Percentiles rank a stretch among this genome's conserved stretches.
These are phyloP conservation scores for Phyllosticta citrichinensis DNA, from an alignment of 2,329 filamentous ascomycete species.

Conservation along the genomic window DNA sequence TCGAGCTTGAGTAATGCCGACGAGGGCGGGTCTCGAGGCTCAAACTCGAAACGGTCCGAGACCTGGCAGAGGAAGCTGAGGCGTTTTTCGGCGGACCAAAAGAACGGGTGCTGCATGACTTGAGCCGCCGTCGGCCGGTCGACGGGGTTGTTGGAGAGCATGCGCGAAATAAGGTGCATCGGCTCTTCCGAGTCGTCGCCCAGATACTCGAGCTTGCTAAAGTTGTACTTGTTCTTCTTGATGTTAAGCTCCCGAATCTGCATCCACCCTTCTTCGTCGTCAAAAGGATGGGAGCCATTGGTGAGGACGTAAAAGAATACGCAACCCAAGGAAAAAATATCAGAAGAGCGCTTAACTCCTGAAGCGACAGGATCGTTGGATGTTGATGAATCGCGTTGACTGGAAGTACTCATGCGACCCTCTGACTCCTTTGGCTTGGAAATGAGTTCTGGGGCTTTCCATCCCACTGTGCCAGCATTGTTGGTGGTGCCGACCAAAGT, in stretches of 20 bases:
- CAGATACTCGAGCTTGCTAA: conserved; percentile 61
- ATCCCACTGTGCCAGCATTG: conserved; percentile 88
- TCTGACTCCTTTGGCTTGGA: conserved; percentile 42
- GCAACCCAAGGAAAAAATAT: conserved; percentile 92
- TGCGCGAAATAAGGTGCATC: conserved; percentile 72
- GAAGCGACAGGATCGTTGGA: conserved; percentile 42
- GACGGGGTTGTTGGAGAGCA: conserved; percentile 60
- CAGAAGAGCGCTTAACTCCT: conserved; percentile 87
- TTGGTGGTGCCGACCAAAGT: conserved; percentile 92
- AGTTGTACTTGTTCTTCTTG: conserved; percentile 72
- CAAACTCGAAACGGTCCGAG: conserved; percentile 92
- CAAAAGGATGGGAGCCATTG: conserved; percentile 83
- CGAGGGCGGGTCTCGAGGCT: conserved; percentile 74
- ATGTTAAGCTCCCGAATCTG: conserved; percentile 81
- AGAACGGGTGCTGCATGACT: conserved; percentile 90
- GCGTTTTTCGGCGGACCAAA: conserved; percentile 84
- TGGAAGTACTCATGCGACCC: conserved; percentile 31
- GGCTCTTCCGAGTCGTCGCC: conserved; percentile 82
- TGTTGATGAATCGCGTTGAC: conserved; percentile 31
- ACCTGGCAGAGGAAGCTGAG: conserved; percentile 91
- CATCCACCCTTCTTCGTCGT: conserved; percentile 89
- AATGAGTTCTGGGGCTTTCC: conserved; percentile 90
- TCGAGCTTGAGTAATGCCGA: conserved; percentile 51
- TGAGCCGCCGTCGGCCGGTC: conserved; percentile 62
- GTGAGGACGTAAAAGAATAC: conserved; percentile 99